Base-by-base conservation (phyloP, 2,329 filamentous ascomycete genomes). In the Lasiodiplodia citricola region DNA sequence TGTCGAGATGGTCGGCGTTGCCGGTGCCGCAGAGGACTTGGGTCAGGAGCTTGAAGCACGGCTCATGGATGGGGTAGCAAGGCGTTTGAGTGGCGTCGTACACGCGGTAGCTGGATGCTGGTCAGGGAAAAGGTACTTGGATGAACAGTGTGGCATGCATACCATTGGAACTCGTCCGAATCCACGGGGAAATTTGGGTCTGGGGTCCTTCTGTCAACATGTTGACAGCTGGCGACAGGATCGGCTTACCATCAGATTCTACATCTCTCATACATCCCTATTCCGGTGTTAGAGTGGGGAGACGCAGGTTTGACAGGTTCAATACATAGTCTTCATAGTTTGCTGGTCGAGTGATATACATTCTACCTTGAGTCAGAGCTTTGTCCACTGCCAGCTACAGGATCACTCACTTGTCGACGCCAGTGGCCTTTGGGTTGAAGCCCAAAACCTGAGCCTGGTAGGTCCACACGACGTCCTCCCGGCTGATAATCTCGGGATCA, bases 51-150 rank as follows among this genome's bases (percentile, higher is more conserved):
- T 70, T 52, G 57, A 70, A 72, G 35, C 74, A 75, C 2, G 68
- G 68, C 31, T 72, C 69, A 58, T 75, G 74, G 25, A 75, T 73
- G 3, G 73, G 73, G 57, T 69, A 74, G 14, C 66, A 67, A 6
- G 37, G 35, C 1, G 56, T 47, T 0, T 58, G 41, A 4, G 70
- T 70, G 2, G 54, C 23, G 14, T 70, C 60, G 6, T 67, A 69
- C 0, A 47, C 10, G 6, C 56, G 25, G 38, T 71, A 73, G 37
- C 71, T 72, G 16, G 44, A 52, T 25, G 51, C 0, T 28, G 5
- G 16, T 28, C 13, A 47, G 10, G 2, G 3, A 47, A 21, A 21
- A 1, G 7, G 4, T 11, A 4, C 7, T 21, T 21, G 2, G 44
- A 47, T 7, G 1, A 35, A 11, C n/a, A 3, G 2, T n/a, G 13